phyloP scores from a whole-genome alignment of 352 stramenopile species.

The Globisporangium irregulare region DNA sequence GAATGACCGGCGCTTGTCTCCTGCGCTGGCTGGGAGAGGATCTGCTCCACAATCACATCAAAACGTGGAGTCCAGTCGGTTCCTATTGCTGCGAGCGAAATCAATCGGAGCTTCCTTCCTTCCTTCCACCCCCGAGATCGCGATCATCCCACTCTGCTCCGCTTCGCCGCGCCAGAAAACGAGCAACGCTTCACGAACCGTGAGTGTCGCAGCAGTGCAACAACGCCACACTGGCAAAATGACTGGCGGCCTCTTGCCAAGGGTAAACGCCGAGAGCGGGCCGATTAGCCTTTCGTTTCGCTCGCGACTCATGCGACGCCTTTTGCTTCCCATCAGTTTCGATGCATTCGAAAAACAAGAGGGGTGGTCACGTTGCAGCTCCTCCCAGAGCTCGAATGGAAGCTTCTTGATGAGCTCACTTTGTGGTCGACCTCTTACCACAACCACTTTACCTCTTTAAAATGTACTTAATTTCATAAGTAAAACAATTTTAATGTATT shows the following conservation, averaged over 20 bases:
- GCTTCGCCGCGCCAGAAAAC: not conserved
- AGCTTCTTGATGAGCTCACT: not conserved
- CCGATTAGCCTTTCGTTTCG: not conserved
- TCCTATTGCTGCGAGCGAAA: not conserved
- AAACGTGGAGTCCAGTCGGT: not conserved
- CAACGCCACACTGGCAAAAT: not conserved
- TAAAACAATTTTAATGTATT: not conserved
- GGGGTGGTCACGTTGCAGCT: not conserved
- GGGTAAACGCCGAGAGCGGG: conserved; percentile 3
- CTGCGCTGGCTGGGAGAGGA: not conserved
- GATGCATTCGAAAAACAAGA: not conserved
- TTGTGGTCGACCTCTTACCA: not conserved
- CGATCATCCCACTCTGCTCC: conserved; percentile 4
- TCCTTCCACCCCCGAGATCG: not conserved
- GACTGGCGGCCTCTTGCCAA: not conserved
- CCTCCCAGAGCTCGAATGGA: not conserved
- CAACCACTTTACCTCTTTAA: not conserved
- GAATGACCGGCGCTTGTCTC: not conserved
- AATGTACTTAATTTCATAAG: not conserved
- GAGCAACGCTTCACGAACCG: not conserved
- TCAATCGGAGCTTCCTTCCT: not conserved
- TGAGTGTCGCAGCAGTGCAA: not conserved
- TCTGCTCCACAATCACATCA: not conserved
- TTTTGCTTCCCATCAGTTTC: not conserved
- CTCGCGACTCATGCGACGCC: not conserved